These are phyloP conservation scores for Fusarium miscanthi DNA, from an alignment of 2,329 filamentous ascomycete genomes.

Conservation along the genomic window DNA sequence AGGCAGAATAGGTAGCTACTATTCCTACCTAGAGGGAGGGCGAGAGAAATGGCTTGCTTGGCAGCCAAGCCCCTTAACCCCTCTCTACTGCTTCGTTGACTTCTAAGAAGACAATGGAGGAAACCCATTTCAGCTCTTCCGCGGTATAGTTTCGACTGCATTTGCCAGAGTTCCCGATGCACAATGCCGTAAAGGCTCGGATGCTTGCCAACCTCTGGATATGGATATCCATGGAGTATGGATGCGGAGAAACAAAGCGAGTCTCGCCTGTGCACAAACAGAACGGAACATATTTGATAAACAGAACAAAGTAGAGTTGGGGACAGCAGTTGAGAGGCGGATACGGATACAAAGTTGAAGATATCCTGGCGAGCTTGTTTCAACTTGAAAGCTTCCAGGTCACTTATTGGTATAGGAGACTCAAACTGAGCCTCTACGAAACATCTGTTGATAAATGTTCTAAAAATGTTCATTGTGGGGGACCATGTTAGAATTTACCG, in stretches of 20 bases:
- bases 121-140: neutral
- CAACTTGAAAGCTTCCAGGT: neutral
- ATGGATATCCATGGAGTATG: neutral
- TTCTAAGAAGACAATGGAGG: neutral
- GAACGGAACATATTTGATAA: constrained; percentile 5
- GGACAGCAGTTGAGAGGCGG: neutral
- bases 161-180: constrained; percentile 1
- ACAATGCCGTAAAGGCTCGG: constrained; percentile 17
- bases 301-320: neutral
- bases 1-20: neutral
- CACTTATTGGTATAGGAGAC: neutral
- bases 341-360: neutral
- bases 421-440: neutral
- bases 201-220: constrained; percentile 22
- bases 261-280: constrained; percentile 3
- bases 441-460: neutral
- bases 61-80: neutral
- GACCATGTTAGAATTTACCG: neutral
- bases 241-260: constrained; percentile 20
- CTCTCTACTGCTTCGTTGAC: neutral
- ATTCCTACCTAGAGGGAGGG: neutral
- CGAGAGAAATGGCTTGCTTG: constrained; percentile 1
- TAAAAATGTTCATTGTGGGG: constrained; percentile 8
- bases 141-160: neutral
- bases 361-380: neutral